Evolutionary conservation across 176 grass and related monocot species (phyloP), one percentile per base, ranked within the genome.

Genomic region (Phoenix dactylifera): DNA sequence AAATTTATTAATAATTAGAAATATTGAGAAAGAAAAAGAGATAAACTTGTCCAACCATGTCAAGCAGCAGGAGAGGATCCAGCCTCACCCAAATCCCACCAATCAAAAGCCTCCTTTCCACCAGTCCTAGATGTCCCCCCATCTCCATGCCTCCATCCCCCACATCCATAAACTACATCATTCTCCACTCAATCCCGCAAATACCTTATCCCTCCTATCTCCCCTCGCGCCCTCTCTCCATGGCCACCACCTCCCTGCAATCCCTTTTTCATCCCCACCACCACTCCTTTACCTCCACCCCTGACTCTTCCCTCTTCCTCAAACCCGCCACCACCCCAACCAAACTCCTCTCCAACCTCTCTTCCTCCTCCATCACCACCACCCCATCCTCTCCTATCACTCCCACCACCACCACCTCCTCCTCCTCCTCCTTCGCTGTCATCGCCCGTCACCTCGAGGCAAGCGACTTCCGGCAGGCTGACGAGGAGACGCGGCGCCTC

Each of bases 401-500:
- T 0, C 25, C 77, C 0, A 49, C 54, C 12, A 15, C 26, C 17
- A 65, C 64, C 18, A 26, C 82, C 26, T 82, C 86, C 6, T 55
- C 65, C n/a, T 55, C 65, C 25, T 10, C n/a, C 23, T 18, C 9
- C 16, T 60, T 96, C 0, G 83, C 90, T 22, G 80, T 84, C 60
- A 75, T 96, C 0, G 23, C 81, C 30, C 15, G 26, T 28, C 81
- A 81, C 64, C 82, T 98, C 1, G 63, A 81, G 0, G 66, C 30
- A 0, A 68, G 52, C 22, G 80, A 98, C 48, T 98, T 76, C 63
- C 74, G 76, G 15, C 69, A 83, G 57, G 94, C 94, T 1, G 94
- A 98, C 24, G 88, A 98, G 72, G 86, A 86, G 68, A 98, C 94
- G 7, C 82, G 88, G 0, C 75, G 81, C 1, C 88, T 92, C 55